Evolutionary conservation across 2,329 filamentous ascomycete species (phyloP).

Genomic region (Leptographium wingfieldii): DNA sequence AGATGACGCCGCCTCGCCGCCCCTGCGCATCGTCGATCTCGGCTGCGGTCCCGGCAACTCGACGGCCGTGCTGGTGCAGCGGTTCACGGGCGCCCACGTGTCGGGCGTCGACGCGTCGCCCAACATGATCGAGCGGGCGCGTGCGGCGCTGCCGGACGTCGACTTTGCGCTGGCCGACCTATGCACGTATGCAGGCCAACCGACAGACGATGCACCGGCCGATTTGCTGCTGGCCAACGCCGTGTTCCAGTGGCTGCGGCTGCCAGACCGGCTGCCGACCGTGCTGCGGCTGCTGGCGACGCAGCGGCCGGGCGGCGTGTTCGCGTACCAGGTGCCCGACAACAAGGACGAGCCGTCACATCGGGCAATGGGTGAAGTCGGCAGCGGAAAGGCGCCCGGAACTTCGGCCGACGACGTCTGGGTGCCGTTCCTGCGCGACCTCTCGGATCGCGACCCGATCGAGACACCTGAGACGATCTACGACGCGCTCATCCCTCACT

Average conservation of each 20-base stretch:
- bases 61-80: slow-evolving; percentile 32
- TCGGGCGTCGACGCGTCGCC: slow-evolving; percentile 41
- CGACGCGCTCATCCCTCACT: slow-evolving; percentile 31
- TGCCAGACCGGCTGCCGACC: slow-evolving; percentile 27
- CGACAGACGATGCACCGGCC: slow-evolving; percentile 2
- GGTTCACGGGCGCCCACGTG: slow-evolving; percentile 34
- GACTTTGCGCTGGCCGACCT: slow-evolving; percentile 36
- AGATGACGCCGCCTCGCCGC: slow-evolving; percentile 3
- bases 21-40: slow-evolving; percentile 39
- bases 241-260: slow-evolving; percentile 44
- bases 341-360: slow-evolving; percentile 39
- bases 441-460: slow-evolving; percentile 30
- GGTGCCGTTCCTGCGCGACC: slow-evolving; percentile 8
- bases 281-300: slow-evolving; percentile 29
- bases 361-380: slow-evolving; percentile 31
- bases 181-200: slow-evolving; percentile 17
- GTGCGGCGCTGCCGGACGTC: slow-evolving; percentile 23
- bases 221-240: slow-evolving; percentile 45
- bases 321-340: slow-evolving; percentile 39
- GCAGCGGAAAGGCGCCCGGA: slow-evolving; percentile 18
- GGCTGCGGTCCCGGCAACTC: slow-evolving; percentile 50
- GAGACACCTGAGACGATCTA: slow-evolving; percentile 35
- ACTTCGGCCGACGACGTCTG: slow-evolving; percentile 10
- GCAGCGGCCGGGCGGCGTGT: slow-evolving; percentile 29
- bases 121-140: slow-evolving; percentile 41